These are phyloP conservation scores for Tuber borchii DNA, from an alignment of 495 filamentous ascomycete genomes.

Conservation along the genomic window DNA sequence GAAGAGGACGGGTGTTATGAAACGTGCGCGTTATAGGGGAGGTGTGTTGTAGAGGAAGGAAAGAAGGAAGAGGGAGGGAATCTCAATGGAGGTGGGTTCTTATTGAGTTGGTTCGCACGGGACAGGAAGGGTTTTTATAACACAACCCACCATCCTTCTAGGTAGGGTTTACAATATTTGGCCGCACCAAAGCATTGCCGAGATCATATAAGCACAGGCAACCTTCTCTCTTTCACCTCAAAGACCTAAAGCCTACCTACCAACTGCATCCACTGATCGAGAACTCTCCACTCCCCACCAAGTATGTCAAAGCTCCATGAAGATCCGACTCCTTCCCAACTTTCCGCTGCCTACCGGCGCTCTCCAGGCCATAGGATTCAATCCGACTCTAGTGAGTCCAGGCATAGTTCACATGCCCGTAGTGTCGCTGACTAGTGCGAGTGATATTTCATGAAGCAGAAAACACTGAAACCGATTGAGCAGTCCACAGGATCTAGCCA, in stretches of 20 bases:
- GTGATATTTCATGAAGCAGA: background rate
- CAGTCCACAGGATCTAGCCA: background rate
- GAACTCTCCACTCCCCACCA: too few species aligned
- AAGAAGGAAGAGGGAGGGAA: background rate
- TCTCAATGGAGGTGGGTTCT: background rate
- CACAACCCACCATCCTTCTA: background rate
- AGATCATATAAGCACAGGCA: background rate
- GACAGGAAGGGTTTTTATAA: background rate
- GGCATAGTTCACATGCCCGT: constrained; percentile 45
- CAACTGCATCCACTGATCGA: too few species aligned
- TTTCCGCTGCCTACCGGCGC: constrained; percentile 19
- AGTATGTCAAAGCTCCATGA: too few species aligned
- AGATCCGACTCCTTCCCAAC: too few species aligned
- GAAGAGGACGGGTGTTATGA: background rate
- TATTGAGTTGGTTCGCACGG: too few species aligned
- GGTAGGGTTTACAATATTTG: background rate
- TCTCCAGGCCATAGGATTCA: constrained; percentile 44
- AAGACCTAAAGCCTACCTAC: background rate
- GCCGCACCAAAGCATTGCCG: background rate
- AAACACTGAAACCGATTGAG: constrained; percentile 12
- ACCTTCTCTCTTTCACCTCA: background rate
- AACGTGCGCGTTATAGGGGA: background rate
- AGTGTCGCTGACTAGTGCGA: background rate
- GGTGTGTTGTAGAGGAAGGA: background rate
- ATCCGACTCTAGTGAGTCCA: constrained; percentile 46